These are phyloP conservation scores for Globisporangium nagaii DNA, from an alignment of 352 stramenopile species.

Conservation along the genomic window DNA sequence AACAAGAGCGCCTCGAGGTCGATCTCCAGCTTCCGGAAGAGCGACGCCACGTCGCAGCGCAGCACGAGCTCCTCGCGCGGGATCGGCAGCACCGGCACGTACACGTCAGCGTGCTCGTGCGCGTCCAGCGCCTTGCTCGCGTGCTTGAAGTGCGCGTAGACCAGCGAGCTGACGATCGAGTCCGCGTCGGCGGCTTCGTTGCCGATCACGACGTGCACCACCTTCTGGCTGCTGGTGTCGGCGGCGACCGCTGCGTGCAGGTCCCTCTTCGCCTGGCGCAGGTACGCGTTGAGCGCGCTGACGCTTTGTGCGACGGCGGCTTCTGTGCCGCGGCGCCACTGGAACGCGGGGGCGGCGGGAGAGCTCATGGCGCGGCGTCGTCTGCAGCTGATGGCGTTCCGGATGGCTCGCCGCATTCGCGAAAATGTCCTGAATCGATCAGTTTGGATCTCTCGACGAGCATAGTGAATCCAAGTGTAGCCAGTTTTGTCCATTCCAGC, in stretches of 20 bases:
- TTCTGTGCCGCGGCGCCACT: slow-evolving; percentile 8
- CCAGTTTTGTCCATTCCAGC: no score
- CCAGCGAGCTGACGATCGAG: slow-evolving; percentile 76
- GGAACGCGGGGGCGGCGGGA: background rate
- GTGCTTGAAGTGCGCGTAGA: slow-evolving; percentile 49
- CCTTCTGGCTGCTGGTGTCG: background rate
- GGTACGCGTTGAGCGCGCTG: slow-evolving; percentile 17
- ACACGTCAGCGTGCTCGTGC: slow-evolving; percentile 11
- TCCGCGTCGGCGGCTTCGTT: slow-evolving; percentile 81
- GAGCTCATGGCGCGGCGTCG: slow-evolving; percentile 7
- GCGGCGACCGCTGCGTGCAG: slow-evolving; percentile 3
- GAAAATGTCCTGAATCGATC: no score
- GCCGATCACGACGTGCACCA: slow-evolving; percentile 61
- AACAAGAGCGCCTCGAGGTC: slow-evolving; percentile 58
- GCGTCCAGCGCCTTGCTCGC: slow-evolving; percentile 6
- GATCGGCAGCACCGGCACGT: slow-evolving; percentile 61
- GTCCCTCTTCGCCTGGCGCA: slow-evolving; percentile 11
- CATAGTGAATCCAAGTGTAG: no score
- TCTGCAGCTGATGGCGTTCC: no score
- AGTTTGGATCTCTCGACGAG: no score
- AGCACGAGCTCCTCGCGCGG: slow-evolving; percentile 52
- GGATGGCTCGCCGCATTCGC: no score
- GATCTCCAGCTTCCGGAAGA: slow-evolving; percentile 49
- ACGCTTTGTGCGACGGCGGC: slow-evolving; percentile 2
- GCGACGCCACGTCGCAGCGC: slow-evolving; percentile 59